Percentiles rank a stretch among this genome's conserved stretches.
Evolutionary conservation across 2,329 filamentous ascomycete genomes (phyloP).

Genomic region (Gnomoniopsis smithogilvyi): DNA sequence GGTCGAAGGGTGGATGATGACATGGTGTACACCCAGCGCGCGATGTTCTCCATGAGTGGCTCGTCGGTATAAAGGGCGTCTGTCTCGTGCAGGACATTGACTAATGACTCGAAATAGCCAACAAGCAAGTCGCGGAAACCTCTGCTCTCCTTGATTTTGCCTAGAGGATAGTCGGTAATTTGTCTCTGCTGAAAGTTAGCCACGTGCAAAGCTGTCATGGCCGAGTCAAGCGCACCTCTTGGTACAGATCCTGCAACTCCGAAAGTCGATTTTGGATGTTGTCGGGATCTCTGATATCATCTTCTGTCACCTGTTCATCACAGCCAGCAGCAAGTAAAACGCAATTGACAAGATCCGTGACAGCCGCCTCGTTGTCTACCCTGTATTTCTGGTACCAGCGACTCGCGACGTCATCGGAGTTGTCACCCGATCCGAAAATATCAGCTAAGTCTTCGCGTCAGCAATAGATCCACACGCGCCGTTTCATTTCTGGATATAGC

Average conservation of each 20-base stretch:
- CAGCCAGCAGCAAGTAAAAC: slow-evolving; percentile 74
- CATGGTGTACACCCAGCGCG: slow-evolving; percentile 87
- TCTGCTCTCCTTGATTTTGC: slow-evolving; percentile 71
- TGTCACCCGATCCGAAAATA: slow-evolving; percentile 58
- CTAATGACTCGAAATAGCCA: slow-evolving; percentile 74
- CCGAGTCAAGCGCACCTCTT: slow-evolving; percentile 56
- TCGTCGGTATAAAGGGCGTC: slow-evolving; percentile 74
- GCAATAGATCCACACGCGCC: slow-evolving; percentile 13
- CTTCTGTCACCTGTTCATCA: slow-evolving; percentile 69
- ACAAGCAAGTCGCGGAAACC: slow-evolving; percentile 76
- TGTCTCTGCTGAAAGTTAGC: slow-evolving; percentile 50
- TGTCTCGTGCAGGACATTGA: slow-evolving; percentile 77
- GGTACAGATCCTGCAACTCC: slow-evolving; percentile 86
- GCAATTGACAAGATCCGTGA: slow-evolving; percentile 65
- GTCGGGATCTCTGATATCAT: slow-evolving; percentile 88
- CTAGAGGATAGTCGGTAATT: slow-evolving; percentile 87
- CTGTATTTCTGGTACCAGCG: slow-evolving; percentile 60
- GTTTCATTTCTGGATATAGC: slow-evolving; percentile 12
- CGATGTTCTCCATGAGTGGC: slow-evolving; percentile 81
- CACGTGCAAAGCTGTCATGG: neutral
- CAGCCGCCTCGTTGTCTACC: slow-evolving; percentile 48
- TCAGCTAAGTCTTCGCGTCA: slow-evolving; percentile 45
- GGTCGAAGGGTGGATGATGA: slow-evolving; percentile 83
- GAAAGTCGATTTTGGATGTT: slow-evolving; percentile 74
- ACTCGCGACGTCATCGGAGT: slow-evolving; percentile 53